phyloP scores from a whole-genome alignment of 2,329 filamentous ascomycete genomes.

The Beauveria asiatica region DNA sequence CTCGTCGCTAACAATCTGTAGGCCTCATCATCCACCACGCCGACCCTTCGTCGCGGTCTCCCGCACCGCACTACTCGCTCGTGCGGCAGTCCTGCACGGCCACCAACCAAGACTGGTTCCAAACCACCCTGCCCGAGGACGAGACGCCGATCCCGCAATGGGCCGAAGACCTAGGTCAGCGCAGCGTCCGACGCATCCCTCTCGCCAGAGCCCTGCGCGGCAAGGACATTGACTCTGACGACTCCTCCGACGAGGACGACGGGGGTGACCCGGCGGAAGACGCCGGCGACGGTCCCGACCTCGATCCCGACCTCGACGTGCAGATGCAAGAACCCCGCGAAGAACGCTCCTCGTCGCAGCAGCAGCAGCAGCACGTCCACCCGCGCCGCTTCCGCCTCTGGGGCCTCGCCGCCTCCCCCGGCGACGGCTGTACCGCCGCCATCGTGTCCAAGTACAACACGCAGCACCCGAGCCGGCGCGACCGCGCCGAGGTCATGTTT shows the following conservation, averaged over 20 bases:
- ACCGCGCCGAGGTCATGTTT: conserved; percentile 29
- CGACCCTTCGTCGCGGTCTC: conserved; percentile 15
- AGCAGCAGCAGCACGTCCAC: conserved; percentile 31
- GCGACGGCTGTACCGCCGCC: conserved; percentile 41
- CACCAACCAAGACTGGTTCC: conserved; percentile 43
- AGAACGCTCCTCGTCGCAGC: conserved; percentile 15
- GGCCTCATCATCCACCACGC: conserved; percentile 38
- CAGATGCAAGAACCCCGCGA: conserved; percentile 22
- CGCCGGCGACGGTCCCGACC: background rate
- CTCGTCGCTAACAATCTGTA: conserved; percentile 15
- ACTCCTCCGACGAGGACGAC: conserved; percentile 21
- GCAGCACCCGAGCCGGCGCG: conserved; percentile 36
- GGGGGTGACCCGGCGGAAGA: background rate
- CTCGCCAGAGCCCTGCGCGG: conserved; percentile 35
- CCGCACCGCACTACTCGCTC: conserved; percentile 41
- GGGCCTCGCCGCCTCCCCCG: conserved; percentile 44
- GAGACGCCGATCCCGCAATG: conserved; percentile 30
- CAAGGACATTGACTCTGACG: conserved; percentile 25
- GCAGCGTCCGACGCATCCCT: conserved; percentile 35
- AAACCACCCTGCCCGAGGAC: conserved; percentile 35
- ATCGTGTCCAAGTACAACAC: conserved; percentile 42
- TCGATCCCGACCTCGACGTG: conserved; percentile 17
- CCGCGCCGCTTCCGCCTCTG: conserved; percentile 44
- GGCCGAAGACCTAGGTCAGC: conserved; percentile 38
- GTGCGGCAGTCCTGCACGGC: conserved; percentile 44